These are phyloP conservation scores for Closterium sp. DNA, from an alignment of 139 green algal species.

Conservation along the genomic window DNA sequence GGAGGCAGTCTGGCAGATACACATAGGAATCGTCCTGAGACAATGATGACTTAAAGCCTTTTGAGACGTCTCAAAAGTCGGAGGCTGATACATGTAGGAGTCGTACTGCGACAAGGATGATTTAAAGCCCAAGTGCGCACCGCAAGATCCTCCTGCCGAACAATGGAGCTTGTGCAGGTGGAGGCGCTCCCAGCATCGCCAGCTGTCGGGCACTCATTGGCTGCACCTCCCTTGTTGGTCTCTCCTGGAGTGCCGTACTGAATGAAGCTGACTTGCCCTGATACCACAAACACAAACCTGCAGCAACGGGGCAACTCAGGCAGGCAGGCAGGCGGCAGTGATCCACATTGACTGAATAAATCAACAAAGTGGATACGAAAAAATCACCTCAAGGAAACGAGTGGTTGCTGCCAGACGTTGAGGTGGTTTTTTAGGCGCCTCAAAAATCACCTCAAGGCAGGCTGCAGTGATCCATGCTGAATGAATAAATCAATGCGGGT, in stretches of 20 bases:
- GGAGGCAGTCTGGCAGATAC: background rate
- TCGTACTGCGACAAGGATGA: background rate
- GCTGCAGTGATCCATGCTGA: too few relatives aligned
- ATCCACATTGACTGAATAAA: too few relatives aligned
- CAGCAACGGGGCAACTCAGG: background rate
- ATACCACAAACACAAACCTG: constrained; percentile 80
- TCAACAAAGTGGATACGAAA: too few relatives aligned
- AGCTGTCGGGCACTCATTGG: background rate
- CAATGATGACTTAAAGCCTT: background rate
- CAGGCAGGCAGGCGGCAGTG: too few relatives aligned
- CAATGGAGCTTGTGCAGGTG: background rate
- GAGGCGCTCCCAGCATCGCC: background rate
- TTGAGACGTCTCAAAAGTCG: too few relatives aligned
- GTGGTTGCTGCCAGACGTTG: too few relatives aligned
- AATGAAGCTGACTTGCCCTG: constrained; percentile 60
- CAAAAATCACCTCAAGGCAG: too few relatives aligned
- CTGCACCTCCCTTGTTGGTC: too few relatives aligned
- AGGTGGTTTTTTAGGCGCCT: too few relatives aligned
- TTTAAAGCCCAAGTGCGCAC: background rate
- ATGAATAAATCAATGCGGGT: too few relatives aligned
- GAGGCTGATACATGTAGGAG: background rate
- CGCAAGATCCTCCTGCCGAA: background rate
- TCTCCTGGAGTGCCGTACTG: background rate
- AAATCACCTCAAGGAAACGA: too few relatives aligned
- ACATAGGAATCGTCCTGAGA: background rate